These are phyloP conservation scores for Pythium dissotocum DNA, from an alignment of 352 stramenopile genomes.

Conservation along the genomic window DNA sequence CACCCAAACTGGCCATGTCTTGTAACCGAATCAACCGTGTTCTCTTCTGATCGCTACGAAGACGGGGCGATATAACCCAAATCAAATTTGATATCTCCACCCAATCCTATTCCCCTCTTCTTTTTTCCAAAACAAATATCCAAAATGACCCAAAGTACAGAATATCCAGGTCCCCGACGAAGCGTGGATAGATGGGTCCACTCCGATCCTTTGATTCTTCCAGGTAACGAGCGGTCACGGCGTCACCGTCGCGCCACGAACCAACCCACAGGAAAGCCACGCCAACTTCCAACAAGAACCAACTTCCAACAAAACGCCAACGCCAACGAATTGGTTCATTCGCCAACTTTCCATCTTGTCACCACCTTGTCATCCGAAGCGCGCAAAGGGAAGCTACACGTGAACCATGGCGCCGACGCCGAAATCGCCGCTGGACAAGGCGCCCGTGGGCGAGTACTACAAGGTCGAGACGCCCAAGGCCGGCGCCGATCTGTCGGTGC, in stretches of 20 bases:
- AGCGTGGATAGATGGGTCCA: neutral
- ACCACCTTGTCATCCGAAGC: neutral
- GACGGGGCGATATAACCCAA: neutral
- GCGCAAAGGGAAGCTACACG: neutral
- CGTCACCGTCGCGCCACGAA: neutral
- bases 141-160: neutral
- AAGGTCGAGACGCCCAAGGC: constrained; percentile 23
- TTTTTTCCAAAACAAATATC: neutral
- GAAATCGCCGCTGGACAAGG: constrained; percentile 9
- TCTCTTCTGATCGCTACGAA: neutral
- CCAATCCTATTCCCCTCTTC: neutral
- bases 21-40: neutral
- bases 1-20: neutral
- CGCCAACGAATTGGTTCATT: constrained; percentile 12
- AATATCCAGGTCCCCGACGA: neutral
- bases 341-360: constrained; percentile 16
- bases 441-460: constrained; percentile 18
- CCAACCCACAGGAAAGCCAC: neutral
- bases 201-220: constrained; percentile 6
- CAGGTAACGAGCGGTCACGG: neutral
- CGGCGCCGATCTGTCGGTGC: constrained; percentile 10
- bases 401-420: constrained; percentile 19
- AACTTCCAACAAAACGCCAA: neutral
- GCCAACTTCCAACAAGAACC: neutral
- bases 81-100: neutral